Base-by-base conservation (phyloP, 2,329 filamentous ascomycete species). In the Aspergillus tubingensis region DNA sequence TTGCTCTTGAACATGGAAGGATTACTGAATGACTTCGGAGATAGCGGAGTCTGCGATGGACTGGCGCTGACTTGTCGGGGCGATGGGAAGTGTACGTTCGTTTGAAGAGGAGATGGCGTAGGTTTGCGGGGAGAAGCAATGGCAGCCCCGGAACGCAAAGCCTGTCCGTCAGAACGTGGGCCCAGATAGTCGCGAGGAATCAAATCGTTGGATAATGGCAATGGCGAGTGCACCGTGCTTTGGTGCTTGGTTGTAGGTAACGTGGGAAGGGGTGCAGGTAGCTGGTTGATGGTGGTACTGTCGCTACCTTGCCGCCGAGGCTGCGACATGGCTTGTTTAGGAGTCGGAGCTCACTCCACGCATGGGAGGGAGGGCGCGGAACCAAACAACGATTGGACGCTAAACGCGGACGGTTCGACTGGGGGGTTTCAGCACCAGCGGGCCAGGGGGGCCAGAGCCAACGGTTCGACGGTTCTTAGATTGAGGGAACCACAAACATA, bases 171-270 rank as follows among this genome's bases (percentile, higher is more conserved):
- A 48, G 72, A 67, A 63, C 70, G 70, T 57, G 71, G 62, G 56
- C 63, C 66, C 63, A 75, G 55, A 64, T 74, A 75, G 64, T 77
- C 73, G 58, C 74, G 70, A 54, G 75, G 70, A 55, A 76, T 74
- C 36, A 76, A 64, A 63, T 70, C 71, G 60, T 64, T 68, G 11
- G 32, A 13, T 15, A 36, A 13, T 56, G 62, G 64, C 32, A 57
- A 52, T 56, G 66, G 54, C 19, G 66, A 53, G 44, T 66, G 60
- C 43, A 54, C 44, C 41, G 59, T 55, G 17, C 60, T 19, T 49
- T 49, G 58, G 51, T 59, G 58, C 53, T 57, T 57, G 21, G 63
- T 32, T 51, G 57, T 53, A 48, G 61, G 32, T 41, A 59, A 55
- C 30, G 32, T 41, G 17, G 54, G 21, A 54, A 54, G 38, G 52